These are phyloP conservation scores for Geoglossum cookeanum DNA, from an alignment of 2,329 filamentous ascomycete genomes.

Conservation along the genomic window DNA sequence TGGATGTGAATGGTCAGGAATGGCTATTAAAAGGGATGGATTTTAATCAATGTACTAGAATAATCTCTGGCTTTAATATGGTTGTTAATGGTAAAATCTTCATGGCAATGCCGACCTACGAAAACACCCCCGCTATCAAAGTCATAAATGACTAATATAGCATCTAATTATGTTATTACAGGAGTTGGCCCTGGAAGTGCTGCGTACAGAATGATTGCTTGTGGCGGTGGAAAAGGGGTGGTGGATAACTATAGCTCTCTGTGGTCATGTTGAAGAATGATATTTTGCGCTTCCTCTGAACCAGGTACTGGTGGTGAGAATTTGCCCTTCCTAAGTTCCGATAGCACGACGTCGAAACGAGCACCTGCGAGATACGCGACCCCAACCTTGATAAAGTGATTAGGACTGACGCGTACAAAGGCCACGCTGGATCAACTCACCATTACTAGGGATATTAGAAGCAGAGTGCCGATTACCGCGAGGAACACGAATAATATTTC, in stretches of 20 bases:
- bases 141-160: too few species aligned
- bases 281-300: conserved; percentile 11
- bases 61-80: too few species aligned
- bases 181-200: too few species aligned
- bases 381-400: conserved; percentile 37
- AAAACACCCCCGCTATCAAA: too few species aligned
- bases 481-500: conserved; percentile 43
- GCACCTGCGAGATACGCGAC: conserved; percentile 66
- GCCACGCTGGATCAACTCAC: conserved; percentile 31
- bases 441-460: conserved; percentile 58
- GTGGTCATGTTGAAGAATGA: conserved; percentile 14
- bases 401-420: conserved; percentile 3
- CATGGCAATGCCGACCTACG: too few species aligned
- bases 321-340: conserved; percentile 32
- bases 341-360: conserved; percentile 53
- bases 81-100: too few species aligned
- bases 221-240: too few species aligned
- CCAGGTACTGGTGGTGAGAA: conserved; percentile 20
- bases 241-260: conserved; percentile 10
- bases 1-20: too few species aligned
- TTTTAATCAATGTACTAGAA: too few species aligned
- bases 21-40: too few species aligned
- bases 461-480: conserved; percentile 48
- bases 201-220: too few species aligned
- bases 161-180: too few species aligned